Evolutionary conservation across 345 rosid species (phyloP), one percentile per base, ranked within the genome.

Genomic region (Eutrema heterophyllum): DNA sequence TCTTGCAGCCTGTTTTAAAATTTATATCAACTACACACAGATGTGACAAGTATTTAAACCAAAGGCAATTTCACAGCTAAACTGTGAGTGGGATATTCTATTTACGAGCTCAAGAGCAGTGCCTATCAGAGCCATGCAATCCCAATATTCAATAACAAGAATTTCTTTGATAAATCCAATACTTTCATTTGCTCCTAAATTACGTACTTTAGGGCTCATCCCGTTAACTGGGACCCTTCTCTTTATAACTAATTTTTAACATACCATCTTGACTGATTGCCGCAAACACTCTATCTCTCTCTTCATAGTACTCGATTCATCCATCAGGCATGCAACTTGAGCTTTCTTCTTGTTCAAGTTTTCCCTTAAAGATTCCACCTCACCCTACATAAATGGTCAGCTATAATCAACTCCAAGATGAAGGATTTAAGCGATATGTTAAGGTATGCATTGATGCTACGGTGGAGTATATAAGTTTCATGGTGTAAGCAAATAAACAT

Each of bases 261-360:
- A 74, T 84, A 93, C 98, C 98, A 52, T 67, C 67, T 88, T 78
- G 50, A 75, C 64, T 57, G 77, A 65, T 52, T 91, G 83, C 71
- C 68, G 78, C 72, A 87, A 74, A 62, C 89, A 84, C 72, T 83
- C 84, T 84, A 84, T 82, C 60, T 72, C 88, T 83, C 82, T 85
- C 77, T 81, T 87, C 82, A 86, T 87, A 64, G 82, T 86, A 16
- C 83, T 74, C 63, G 94, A 86, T 66, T 78, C 84, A 65, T 84
- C 84, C 85, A 87, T 68, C 88, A 93, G 78, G 49, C 74, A 59
- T 32, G 81, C 80, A 57, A 86, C 85, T 79, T 83, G 81, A 71
- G 83, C 79, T 77, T 88, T 91, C 90, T 89, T 91, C 79, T 88
- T 74, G 39, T 46, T 72, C 45, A 86, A 71, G 18, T 12, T 56